phyloP scores from a whole-genome alignment of 106 monocot species.

The Narthecium ossifragum region DNA sequence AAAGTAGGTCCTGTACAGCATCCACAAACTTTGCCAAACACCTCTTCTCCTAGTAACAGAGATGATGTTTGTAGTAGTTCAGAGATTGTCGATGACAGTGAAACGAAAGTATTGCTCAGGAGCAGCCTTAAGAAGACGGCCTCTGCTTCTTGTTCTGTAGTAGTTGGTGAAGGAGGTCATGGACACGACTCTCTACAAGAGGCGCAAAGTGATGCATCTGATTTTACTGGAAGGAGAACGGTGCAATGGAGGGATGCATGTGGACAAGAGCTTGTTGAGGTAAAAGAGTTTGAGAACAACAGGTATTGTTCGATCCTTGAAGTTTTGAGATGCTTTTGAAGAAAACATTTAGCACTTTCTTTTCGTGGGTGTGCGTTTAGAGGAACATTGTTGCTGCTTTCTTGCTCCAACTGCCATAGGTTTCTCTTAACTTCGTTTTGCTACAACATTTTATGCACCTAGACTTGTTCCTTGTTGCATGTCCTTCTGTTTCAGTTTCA shows the following conservation, averaged over 20 bases:
- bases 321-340: too few relatives aligned
- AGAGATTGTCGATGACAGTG: constrained; percentile 9
- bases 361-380: too few relatives aligned
- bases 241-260: constrained; percentile 86
- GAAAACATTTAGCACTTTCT: too few relatives aligned
- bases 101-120: constrained; percentile 16
- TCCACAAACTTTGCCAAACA: constrained; percentile 12
- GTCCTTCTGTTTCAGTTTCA: too few relatives aligned
- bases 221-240: constrained; percentile 30
- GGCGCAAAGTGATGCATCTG: background rate
- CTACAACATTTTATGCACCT: too few relatives aligned
- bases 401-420: too few relatives aligned
- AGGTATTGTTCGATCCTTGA: too few relatives aligned
- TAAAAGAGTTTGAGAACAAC: constrained; percentile 95
- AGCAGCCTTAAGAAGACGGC: constrained; percentile 52
- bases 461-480: too few relatives aligned
- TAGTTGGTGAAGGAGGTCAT: constrained; percentile 3
- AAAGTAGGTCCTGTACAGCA: constrained; percentile 30
- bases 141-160: background rate
- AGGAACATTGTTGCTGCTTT: too few relatives aligned
- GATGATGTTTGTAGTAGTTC: background rate
- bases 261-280: constrained; percentile 78
- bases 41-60: constrained; percentile 12
- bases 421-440: too few relatives aligned
- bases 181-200: constrained; percentile 14